Evolutionary conservation across 768 basidiomycete genomes (phyloP).

Genomic region (Hortiboletus campestris): DNA sequence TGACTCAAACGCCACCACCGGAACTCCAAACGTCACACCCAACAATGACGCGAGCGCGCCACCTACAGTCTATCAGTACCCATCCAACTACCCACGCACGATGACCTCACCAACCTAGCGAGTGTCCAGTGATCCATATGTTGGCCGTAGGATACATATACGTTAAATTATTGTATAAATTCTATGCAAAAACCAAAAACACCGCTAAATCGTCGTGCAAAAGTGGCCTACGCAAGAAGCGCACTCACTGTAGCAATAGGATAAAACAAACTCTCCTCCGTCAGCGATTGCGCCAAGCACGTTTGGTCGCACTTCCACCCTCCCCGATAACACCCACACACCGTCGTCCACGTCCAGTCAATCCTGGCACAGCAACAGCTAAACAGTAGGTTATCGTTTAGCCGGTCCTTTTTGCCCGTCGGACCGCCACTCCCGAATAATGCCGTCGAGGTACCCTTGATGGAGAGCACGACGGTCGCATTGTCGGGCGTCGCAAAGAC

Average conservation of each 20-base stretch:
- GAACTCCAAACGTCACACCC: slow-evolving; percentile 85
- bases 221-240: not conserved
- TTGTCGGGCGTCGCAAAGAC: slow-evolving; percentile 87
- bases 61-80: slow-evolving; percentile 35
- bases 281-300: slow-evolving; percentile 74
- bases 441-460: slow-evolving; percentile 92
- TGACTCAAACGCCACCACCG: slow-evolving; percentile 85
- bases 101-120: slow-evolving; percentile 49
- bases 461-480: slow-evolving; percentile 77
- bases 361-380: slow-evolving; percentile 93
- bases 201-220: not conserved
- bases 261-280: slow-evolving; percentile 85
- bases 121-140: slow-evolving; percentile 86
- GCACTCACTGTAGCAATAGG: slow-evolving; percentile 78
- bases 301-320: slow-evolving; percentile 79
- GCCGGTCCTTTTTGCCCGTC: slow-evolving; percentile 87
- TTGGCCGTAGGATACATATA: slow-evolving; percentile 88
- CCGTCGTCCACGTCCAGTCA: slow-evolving; percentile 91
- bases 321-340: slow-evolving; percentile 84
- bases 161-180: slow-evolving; percentile 91
- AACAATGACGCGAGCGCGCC: slow-evolving; percentile 78
- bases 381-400: slow-evolving; percentile 92
- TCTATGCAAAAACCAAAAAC: slow-evolving; percentile 43
- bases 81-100: not conserved
- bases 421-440: slow-evolving; percentile 72